These are phyloP conservation scores for Ceratobasidium sp. DNA, from an alignment of 1,284 basidiomycete genomes.

Conservation along the genomic window DNA sequence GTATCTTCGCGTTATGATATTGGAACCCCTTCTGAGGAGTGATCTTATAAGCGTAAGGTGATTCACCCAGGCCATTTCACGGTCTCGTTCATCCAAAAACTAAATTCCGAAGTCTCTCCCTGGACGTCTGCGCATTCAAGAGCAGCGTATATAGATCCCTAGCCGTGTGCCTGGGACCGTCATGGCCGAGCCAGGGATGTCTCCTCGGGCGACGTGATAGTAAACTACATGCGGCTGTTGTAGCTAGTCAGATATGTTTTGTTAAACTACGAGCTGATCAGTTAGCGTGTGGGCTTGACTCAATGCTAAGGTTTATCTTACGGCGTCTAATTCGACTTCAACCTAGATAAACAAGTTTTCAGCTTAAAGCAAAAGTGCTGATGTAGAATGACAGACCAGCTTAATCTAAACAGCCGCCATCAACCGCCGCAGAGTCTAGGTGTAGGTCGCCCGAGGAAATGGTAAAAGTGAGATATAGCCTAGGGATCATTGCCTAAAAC, in stretches of 20 bases:
- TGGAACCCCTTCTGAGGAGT: too few species aligned
- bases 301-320: background rate
- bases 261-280: conserved; percentile 63
- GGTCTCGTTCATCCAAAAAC: background rate
- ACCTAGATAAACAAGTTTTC: conserved; percentile 54
- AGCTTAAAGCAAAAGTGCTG: conserved; percentile 20
- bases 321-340: conserved; percentile 77
- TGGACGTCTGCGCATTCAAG: conserved; percentile 54
- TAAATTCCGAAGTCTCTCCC: conserved; percentile 51
- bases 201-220: conserved; percentile 80
- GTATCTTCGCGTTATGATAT: too few species aligned
- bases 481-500: too few species aligned
- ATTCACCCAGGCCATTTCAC: background rate
- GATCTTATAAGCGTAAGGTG: too few species aligned
- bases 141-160: conserved; percentile 73
- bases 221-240: conserved; percentile 79
- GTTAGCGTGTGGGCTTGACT: background rate
- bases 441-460: too few species aligned
- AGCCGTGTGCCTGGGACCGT: conserved; percentile 76
- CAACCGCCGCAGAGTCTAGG: too few species aligned
- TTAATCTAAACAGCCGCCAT: too few species aligned
- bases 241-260: conserved; percentile 83
- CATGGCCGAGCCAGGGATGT: conserved; percentile 79
- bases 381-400: too few species aligned
- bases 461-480: too few species aligned